phyloP scores from a whole-genome alignment of 192 early-diverging fungal genomes.

The Geranomyces variabilis region DNA sequence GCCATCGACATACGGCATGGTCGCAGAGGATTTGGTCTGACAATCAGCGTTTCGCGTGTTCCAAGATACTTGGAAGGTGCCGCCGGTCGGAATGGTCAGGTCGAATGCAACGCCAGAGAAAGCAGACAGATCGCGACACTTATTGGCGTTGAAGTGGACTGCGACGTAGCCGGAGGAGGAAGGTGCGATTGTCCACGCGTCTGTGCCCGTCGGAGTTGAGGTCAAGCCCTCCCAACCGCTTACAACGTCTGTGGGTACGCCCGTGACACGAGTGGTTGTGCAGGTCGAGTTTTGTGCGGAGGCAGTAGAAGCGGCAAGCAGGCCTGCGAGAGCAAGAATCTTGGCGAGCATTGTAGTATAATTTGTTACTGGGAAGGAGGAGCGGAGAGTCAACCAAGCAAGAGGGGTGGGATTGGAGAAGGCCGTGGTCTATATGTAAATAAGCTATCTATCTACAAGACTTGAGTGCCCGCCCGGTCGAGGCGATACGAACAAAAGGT shows the following conservation, averaged over 20 bases:
- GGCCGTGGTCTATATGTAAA: too few species aligned
- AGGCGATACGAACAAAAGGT: too few species aligned
- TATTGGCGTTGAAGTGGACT: slow-evolving; percentile 26
- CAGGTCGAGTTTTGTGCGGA: not conserved
- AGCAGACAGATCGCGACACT: slow-evolving; percentile 22
- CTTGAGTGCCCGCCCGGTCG: too few species aligned
- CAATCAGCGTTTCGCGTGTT: slow-evolving; percentile 21
- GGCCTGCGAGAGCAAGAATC: not conserved
- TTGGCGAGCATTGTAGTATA: not conserved
- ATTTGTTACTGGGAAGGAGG: too few species aligned
- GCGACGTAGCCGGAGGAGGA: slow-evolving; percentile 21
- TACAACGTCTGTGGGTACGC: slow-evolving; percentile 10
- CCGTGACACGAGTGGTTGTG: not conserved
- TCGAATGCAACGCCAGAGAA: slow-evolving; percentile 24
- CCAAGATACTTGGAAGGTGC: slow-evolving; percentile 29
- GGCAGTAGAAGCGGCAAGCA: not conserved
- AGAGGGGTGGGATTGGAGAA: too few species aligned
- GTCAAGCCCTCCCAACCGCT: slow-evolving; percentile 5
- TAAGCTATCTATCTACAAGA: too few species aligned
- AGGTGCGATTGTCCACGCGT: not conserved
- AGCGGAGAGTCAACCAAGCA: too few species aligned
- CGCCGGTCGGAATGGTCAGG: slow-evolving; percentile 8
- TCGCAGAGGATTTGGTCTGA: not conserved
- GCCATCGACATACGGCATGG: slow-evolving; percentile 3
- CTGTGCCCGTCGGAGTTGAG: not conserved